phyloP scores from a whole-genome alignment of 2,329 filamentous ascomycete genomes.

The Hypoxylon sp. region DNA sequence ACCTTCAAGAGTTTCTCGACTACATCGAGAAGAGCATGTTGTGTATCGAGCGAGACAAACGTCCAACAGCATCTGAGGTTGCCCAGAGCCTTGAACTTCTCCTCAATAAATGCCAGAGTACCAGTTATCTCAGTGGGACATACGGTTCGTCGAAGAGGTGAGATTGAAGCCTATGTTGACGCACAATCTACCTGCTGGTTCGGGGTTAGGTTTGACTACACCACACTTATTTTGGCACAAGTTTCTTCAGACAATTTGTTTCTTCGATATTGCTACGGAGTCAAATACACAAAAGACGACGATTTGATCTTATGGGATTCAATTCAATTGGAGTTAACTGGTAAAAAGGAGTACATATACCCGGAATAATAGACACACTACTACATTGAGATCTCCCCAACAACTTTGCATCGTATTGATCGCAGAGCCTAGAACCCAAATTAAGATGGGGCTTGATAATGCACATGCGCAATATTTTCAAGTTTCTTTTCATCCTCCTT shows the following conservation, averaged over 20 bases:
- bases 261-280: no score
- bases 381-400: background rate
- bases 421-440: background rate
- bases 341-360: background rate
- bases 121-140: background rate
- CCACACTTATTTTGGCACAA: background rate
- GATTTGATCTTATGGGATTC: background rate
- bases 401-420: background rate
- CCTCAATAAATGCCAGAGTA: background rate
- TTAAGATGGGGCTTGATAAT: conserved; percentile 7
- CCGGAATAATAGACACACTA: background rate
- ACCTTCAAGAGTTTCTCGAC: conserved; percentile 14
- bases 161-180: background rate
- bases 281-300: background rate
- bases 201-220: background rate
- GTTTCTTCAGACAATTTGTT: background rate
- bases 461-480: conserved; percentile 10
- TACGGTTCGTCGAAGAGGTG: background rate
- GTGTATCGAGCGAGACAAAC: conserved; percentile 3
- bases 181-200: background rate
- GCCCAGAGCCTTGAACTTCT: conserved; percentile 1
- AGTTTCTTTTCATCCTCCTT: conserved; percentile 29
- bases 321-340: background rate
- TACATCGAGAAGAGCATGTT: conserved; percentile 27
- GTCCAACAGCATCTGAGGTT: conserved; percentile 22